A percentile compares a stretch with the other conserved stretches of the same genome.
Evolutionary conservation across 2,329 filamentous ascomycete species (phyloP).

Genomic region (Phaeomoniella chlamydospora): DNA sequence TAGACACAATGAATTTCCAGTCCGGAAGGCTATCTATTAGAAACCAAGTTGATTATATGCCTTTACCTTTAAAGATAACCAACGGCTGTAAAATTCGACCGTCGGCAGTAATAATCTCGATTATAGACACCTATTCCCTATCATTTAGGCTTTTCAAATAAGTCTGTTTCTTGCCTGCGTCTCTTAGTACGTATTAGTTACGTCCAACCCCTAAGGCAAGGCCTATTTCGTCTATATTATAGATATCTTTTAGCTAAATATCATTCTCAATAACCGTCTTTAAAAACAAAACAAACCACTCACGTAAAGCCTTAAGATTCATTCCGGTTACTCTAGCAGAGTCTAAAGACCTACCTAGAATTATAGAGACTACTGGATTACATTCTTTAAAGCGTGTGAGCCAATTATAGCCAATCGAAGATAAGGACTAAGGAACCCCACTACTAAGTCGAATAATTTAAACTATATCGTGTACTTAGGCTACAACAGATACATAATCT

Average conservation of each 20-base stretch:
- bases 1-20: slow-evolving; percentile 9
- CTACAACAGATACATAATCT: background rate
- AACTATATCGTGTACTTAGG: background rate
- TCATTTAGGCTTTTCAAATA: slow-evolving; percentile 5
- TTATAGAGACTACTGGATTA: background rate
- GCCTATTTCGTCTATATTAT: slow-evolving; percentile 9
- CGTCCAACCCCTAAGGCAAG: slow-evolving; percentile 4
- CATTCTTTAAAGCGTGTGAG: background rate
- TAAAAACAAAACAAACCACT: background rate
- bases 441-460: background rate
- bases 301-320: background rate
- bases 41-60: slow-evolving; percentile 10
- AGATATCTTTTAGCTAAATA: slow-evolving; percentile 9
- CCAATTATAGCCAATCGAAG: background rate
- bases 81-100: slow-evolving; percentile 4
- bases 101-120: slow-evolving; percentile 9
- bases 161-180: slow-evolving; percentile 1
- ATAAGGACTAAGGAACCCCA: background rate
- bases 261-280: slow-evolving; percentile 1
- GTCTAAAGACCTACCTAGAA: background rate
- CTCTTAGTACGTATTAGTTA: slow-evolving; percentile 5
- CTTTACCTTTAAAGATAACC: slow-evolving; percentile 11
- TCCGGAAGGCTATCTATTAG: slow-evolving; percentile 2
- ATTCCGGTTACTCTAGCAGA: background rate
- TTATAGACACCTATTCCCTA: slow-evolving; percentile 8